Evolutionary conservation across 192 early-diverging fungal species (phyloP).

Genomic region (Coemansia sp.): DNA sequence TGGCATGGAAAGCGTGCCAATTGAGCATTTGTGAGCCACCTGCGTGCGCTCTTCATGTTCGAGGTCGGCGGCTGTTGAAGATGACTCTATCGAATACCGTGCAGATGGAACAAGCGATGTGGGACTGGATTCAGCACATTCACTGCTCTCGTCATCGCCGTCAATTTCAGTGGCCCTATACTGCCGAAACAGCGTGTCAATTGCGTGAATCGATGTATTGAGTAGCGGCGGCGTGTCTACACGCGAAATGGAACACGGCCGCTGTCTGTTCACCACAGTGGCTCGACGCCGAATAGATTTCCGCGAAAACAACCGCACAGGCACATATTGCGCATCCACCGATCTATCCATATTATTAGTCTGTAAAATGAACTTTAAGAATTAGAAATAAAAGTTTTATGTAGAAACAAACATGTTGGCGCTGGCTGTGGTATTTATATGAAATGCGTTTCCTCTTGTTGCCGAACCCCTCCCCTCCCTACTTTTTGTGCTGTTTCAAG

Average conservation of each 20-base stretch:
- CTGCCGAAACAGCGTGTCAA: slow-evolving; percentile 27
- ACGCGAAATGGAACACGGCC: slow-evolving; percentile 17
- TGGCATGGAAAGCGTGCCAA: not conserved
- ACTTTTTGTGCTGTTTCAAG: too few relatives aligned
- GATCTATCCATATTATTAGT: not conserved
- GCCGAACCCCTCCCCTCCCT: too few relatives aligned
- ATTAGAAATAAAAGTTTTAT: not conserved
- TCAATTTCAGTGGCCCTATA: not conserved
- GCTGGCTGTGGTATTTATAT: not conserved
- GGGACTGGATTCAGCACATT: not conserved
- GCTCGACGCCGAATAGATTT: not conserved
- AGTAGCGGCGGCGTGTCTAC: slow-evolving; percentile 17
- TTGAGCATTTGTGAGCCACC: not conserved
- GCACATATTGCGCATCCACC: not conserved
- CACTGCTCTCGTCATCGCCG: not conserved
- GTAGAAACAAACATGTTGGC: not conserved
- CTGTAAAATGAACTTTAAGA: not conserved
- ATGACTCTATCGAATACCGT: slow-evolving; percentile 3
- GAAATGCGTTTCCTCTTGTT: too few relatives aligned
- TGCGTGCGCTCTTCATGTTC: not conserved
- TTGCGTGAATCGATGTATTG: slow-evolving; percentile 21
- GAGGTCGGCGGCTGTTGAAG: not conserved
- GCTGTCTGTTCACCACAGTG: not conserved
- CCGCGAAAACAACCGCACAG: not conserved
- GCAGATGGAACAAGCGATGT: not conserved